A percentile compares a stretch with the other conserved stretches of the same genome.
Evolutionary conservation across 2,329 filamentous ascomycete species (phyloP).

Genomic region (Aaosphaeria arxii): DNA sequence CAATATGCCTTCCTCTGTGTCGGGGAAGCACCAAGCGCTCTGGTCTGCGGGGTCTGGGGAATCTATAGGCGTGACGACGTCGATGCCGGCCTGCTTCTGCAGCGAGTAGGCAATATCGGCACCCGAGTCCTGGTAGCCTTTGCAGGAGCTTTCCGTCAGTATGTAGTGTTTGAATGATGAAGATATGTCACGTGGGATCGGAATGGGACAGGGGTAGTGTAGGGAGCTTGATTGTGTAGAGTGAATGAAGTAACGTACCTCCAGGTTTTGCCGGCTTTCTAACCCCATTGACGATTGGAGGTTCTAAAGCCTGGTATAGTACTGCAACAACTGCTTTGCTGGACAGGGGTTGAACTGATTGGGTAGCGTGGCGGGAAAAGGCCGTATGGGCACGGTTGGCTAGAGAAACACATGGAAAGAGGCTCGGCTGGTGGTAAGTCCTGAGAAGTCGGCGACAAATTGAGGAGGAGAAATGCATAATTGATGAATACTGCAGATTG

Average conservation of each 20-base stretch:
- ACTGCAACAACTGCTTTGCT: conserved; percentile 36
- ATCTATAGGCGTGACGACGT: conserved; percentile 29
- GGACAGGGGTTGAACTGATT: too few species aligned
- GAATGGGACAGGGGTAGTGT: neutral
- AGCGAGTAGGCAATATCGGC: conserved; percentile 49
- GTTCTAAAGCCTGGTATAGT: conserved; percentile 47
- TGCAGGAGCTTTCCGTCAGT: neutral
- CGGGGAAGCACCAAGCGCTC: conserved; percentile 86
- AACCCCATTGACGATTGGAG: conserved; percentile 47
- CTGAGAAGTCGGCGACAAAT: too few species aligned
- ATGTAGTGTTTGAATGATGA: neutral
- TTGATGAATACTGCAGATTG: too few species aligned
- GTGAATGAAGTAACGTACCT: conserved; percentile 20
- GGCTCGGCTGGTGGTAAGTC: too few species aligned
- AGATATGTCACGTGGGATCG: neutral
- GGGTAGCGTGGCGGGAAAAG: too few species aligned
- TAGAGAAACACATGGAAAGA: too few species aligned
- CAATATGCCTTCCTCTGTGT: conserved; percentile 89
- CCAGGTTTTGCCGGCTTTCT: conserved; percentile 51
- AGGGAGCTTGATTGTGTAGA: neutral
- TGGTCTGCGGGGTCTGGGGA: conserved; percentile 53
- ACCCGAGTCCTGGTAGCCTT: conserved; percentile 50
- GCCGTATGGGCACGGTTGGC: too few species aligned
- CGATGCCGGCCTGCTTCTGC: conserved; percentile 19
- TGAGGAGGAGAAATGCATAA: too few species aligned